These are phyloP conservation scores for Nakazawaea holstii DNA, from an alignment of 805 yeast species.

Conservation along the genomic window DNA sequence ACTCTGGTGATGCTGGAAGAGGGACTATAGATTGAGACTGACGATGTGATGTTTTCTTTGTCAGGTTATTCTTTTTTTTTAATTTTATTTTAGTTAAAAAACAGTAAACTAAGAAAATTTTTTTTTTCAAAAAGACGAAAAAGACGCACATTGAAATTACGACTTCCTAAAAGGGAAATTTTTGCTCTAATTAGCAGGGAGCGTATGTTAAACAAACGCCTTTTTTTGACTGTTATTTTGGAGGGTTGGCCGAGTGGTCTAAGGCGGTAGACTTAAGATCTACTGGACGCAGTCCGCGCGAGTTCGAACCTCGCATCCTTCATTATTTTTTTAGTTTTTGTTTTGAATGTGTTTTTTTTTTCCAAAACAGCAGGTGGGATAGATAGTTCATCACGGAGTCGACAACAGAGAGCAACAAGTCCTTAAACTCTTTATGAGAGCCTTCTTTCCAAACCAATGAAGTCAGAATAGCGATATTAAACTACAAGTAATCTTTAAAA, in stretches of 20 bases:
- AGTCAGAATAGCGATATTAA: too few relatives aligned
- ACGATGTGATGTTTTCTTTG: neutral
- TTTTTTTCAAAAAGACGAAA: neutral
- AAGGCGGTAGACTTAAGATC: conserved; percentile 32
- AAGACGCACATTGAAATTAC: too few relatives aligned
- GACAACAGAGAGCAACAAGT: too few relatives aligned
- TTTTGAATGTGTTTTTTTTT: neutral
- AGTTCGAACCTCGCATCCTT: conserved; percentile 33
- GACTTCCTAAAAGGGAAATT: neutral
- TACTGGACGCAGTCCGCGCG: conserved; percentile 30
- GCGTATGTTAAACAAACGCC: too few relatives aligned
- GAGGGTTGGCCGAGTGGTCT: conserved; percentile 33
- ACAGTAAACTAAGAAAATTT: neutral
- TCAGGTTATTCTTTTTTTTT: neutral
- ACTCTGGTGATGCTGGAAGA: too few relatives aligned
- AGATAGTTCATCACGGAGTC: neutral
- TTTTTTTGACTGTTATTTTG: conserved; percentile 1
- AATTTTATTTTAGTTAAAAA: neutral
- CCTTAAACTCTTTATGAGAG: too few relatives aligned
- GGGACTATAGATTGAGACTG: too few relatives aligned
- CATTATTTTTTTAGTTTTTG: conserved; percentile 16
- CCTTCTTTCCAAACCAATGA: too few relatives aligned
- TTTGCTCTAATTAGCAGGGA: neutral
- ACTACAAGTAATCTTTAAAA: too few relatives aligned
- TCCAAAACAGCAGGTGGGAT: neutral